Evolutionary conservation across 2,329 filamentous ascomycete species (phyloP), one percentile per base, ranked within the genome.

Genomic region (Pseudopithomyces chartarum): DNA sequence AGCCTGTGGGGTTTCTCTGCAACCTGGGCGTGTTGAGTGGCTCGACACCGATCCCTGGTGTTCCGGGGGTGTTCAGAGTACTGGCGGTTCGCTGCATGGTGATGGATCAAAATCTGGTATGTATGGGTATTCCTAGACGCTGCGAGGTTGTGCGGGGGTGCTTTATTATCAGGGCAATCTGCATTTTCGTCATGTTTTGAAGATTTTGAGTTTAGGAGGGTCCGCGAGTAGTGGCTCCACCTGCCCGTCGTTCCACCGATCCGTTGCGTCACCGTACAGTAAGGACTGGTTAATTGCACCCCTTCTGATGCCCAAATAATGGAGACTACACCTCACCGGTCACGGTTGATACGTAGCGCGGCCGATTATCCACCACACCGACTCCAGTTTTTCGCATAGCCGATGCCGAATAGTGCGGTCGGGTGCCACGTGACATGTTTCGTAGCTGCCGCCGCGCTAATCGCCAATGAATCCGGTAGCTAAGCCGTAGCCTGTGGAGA

Each of bases 11-110:
- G 48, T 51, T 51, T 23, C 48, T 51, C 26, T 33, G 63, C 45
- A 69, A 63, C 42, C 62, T 69, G 19, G 63, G 65, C 32, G 69
- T 70, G 23, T 68, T 64, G 39, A 66, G 66, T 38, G 56, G 48
- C 43, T 54, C 52, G n/a, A 47, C 48, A 38, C 48, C 48, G 15
- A 51, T 42, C 12, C 36, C 38, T 22, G 48, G 48, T 20, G 48
- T 51, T n/a, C 48, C 48, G 23, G 38, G 36, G 38, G 36, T 40
- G 48, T 42, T 51, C 36, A 40, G n/a, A 10, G 38, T 40, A n/a
- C 34, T 11, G 13, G 34, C 15, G 15, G 6, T 10, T 40, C 38
- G 4, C 11, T 3, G 13, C 38, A 51, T 51, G 23, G 38, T 22
- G 22, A 34, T 42, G 5, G n/a, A 29, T 20, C 20, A 22, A n/a